phyloP scores from a whole-genome alignment of 2,329 filamentous ascomycete species.

The Diaporthe caulivora region DNA sequence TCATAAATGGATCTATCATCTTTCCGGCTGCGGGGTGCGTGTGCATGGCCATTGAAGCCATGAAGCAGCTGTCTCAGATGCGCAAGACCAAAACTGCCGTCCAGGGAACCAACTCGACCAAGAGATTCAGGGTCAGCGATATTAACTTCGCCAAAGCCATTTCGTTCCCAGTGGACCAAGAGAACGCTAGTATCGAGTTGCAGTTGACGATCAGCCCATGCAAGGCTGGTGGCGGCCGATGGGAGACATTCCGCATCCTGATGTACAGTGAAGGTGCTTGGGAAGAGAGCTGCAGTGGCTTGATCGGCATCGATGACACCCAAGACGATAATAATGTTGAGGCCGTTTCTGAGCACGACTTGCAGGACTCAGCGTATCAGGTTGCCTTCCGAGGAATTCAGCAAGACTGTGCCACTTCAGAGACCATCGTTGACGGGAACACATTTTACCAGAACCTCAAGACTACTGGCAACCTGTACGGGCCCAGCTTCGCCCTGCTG shows the following conservation, averaged over 20 bases:
- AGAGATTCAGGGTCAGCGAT: not conserved
- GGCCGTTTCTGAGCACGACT: not conserved
- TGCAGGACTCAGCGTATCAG: not conserved
- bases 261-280: constrained; percentile 14
- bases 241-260: constrained; percentile 25
- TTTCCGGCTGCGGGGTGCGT: constrained; percentile 58
- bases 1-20: constrained; percentile 60
- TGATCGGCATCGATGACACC: not conserved
- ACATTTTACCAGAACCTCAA: constrained; percentile 18
- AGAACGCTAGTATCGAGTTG: constrained; percentile 13
- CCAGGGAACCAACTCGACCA: not conserved
- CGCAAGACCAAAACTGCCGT: not conserved
- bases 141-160: constrained; percentile 28
- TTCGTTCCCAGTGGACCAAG: constrained; percentile 9
- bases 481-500: not conserved
- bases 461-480: not conserved
- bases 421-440: not conserved
- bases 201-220: constrained; percentile 28
- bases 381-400: constrained; percentile 13
- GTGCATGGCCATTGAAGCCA: constrained; percentile 52
- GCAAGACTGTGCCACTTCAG: not conserved
- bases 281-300: constrained; percentile 28
- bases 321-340: not conserved
- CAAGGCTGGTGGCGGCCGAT: not conserved
- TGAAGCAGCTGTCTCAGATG: constrained; percentile 42